Evolutionary conservation across 352 stramenopile species (phyloP).

Genomic region (Pythium aristosporum): DNA sequence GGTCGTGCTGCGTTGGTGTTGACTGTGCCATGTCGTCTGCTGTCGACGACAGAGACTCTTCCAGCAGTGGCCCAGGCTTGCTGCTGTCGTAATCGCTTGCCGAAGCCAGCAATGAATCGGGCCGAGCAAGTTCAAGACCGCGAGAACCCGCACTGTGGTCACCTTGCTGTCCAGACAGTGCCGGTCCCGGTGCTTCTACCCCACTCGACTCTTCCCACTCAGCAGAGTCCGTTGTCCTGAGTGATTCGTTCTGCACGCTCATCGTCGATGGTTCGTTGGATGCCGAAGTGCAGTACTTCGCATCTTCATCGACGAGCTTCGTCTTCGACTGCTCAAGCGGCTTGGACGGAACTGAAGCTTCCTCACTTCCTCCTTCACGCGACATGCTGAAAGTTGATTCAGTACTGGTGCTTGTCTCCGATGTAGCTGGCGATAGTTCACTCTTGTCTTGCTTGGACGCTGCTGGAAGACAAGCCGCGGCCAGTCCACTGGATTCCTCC

Average conservation of each 20-base stretch:
- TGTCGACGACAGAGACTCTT: not conserved
- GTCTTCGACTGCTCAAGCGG: not conserved
- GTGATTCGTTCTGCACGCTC: not conserved
- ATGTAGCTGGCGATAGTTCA: not conserved
- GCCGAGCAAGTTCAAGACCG: too few relatives aligned
- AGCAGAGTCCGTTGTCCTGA: not conserved
- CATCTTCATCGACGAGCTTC: not conserved
- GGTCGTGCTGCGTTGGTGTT: not conserved
- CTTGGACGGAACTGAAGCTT: not conserved
- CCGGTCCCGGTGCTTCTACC: not conserved
- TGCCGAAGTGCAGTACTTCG: not conserved
- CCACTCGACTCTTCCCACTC: not conserved
- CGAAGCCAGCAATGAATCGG: too few relatives aligned
- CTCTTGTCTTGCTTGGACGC: not conserved
- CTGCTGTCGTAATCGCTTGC: not conserved
- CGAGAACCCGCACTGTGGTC: too few relatives aligned
- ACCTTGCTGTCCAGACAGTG: too few relatives aligned
- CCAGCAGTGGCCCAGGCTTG: not conserved
- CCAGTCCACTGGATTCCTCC: constrained; percentile 10
- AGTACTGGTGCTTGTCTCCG: not conserved
- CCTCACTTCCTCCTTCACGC: too few relatives aligned
- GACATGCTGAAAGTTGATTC: too few relatives aligned
- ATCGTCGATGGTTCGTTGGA: not conserved
- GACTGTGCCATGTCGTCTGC: too few relatives aligned
- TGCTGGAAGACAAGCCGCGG: not conserved